Conservation (phyloP, 495 filamentous ascomycete genomes). For the Aspergillus affinis region DNA sequence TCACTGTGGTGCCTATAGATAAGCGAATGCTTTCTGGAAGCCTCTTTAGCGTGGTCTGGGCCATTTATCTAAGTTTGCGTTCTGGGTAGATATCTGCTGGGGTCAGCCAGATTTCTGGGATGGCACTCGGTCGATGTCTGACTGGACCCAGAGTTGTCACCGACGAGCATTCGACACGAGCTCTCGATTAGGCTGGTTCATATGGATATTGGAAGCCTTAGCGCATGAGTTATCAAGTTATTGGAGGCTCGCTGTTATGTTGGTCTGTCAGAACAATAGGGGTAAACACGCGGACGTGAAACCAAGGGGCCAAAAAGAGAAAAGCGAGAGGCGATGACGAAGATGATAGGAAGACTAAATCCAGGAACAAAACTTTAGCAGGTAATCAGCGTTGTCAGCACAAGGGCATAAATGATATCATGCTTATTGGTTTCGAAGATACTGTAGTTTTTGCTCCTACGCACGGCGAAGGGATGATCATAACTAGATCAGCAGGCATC, state of each 20-base stretch:
- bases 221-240: background rate
- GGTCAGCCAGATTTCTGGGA: background rate
- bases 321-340: background rate
- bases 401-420: background rate
- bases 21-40: conserved; percentile 67
- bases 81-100: conserved; percentile 25
- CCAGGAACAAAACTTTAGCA: background rate
- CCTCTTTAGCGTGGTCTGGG: conserved; percentile 76
- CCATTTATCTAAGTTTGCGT: conserved; percentile 72
- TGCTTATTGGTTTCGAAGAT: background rate
- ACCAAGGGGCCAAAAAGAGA: background rate
- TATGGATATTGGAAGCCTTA: background rate
- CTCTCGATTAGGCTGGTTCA: background rate
- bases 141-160: background rate
- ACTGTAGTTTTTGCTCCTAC: background rate
- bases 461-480: too few species aligned
- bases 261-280: background rate
- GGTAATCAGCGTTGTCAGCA: background rate
- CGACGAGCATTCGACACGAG: background rate
- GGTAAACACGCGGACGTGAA: background rate
- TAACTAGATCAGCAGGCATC: background rate
- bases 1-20: conserved; percentile 69
- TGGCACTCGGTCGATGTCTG: background rate
- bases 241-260: background rate
- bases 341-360: background rate